Conservation (phyloP, 176 grass and related monocot genomes). For the Phoenix dactylifera region DNA sequence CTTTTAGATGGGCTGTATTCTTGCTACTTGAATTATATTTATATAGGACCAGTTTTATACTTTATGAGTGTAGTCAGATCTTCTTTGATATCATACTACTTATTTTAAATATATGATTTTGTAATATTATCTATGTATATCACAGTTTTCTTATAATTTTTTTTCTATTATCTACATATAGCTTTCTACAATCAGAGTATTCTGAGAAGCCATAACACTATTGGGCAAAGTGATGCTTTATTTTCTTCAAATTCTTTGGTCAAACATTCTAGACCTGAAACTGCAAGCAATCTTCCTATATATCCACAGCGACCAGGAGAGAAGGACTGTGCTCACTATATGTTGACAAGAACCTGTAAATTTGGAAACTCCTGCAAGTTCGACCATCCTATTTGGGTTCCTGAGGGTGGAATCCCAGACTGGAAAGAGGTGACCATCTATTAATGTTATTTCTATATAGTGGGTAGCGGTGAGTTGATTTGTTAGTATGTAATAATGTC, state of each 20-base stretch:
- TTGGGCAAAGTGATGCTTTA: conserved; percentile 59
- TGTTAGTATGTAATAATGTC: conserved; percentile 20
- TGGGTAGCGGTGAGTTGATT: conserved; percentile 22
- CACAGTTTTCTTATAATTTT: conserved; percentile 57
- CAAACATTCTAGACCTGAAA: conserved; percentile 84
- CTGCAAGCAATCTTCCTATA: conserved; percentile 67
- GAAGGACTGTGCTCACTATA: conserved; percentile 93
- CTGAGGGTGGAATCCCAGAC: conserved; percentile 71
- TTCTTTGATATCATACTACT: conserved; percentile 14
- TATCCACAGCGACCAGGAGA: conserved; percentile 69
- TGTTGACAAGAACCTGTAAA: conserved; percentile 84
- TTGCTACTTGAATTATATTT: too few species aligned
- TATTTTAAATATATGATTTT: conserved; percentile 38
- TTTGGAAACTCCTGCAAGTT: conserved; percentile 81
- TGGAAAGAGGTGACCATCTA: conserved; percentile 98
- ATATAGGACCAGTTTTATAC: conserved; percentile 4
- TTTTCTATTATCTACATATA: conserved; percentile 73
- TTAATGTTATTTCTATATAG: conserved; percentile 32
- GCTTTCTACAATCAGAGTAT: conserved; percentile 72
- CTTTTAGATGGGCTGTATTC: too few species aligned
- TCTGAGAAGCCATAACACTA: conserved; percentile 67
- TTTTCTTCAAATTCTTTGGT: conserved; percentile 79
- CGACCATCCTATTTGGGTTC: conserved; percentile 97
- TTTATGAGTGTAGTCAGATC: conserved; percentile 6
- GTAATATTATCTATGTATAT: conserved; percentile 17